phyloP scores from a whole-genome alignment of 75 land plant genomes.

The Azolla pinnata region DNA sequence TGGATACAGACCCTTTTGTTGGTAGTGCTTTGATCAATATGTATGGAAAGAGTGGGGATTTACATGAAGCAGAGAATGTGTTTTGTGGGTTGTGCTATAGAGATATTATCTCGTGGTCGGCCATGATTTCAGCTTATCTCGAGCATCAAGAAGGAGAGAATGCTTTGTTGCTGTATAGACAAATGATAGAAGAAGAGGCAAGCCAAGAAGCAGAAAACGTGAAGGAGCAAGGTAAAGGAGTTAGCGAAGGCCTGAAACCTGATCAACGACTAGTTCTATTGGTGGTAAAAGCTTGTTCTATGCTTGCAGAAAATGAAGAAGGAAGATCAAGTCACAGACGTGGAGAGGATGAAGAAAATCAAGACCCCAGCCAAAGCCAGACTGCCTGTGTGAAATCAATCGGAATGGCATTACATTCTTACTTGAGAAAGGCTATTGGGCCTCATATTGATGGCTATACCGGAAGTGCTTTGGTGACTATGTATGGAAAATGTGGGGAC shows the following conservation, averaged over 20 bases:
- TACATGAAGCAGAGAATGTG: constrained; percentile 1
- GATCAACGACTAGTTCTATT: background rate
- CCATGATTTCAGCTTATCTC: constrained; percentile 9
- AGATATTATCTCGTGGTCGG: constrained; percentile 8
- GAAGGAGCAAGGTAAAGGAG: too few species aligned
- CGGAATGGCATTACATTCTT: too few species aligned
- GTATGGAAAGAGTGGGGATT: constrained; percentile 4
- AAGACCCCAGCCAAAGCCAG: too few species aligned
- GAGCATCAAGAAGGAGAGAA: background rate
- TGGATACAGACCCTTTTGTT: background rate
- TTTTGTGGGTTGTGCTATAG: background rate
- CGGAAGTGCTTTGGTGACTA: background rate
- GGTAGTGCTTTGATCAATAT: background rate
- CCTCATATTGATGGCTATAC: too few species aligned
- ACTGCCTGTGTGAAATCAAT: too few species aligned
- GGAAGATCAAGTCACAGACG: too few species aligned
- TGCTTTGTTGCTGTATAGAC: constrained; percentile 6
- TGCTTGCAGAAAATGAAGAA: constrained; percentile 1
- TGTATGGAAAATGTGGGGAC: background rate
- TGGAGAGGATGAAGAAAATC: too few species aligned
- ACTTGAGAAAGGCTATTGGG: too few species aligned
- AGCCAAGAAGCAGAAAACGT: background rate
- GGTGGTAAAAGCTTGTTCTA: background rate
- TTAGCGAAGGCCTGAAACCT: too few species aligned
- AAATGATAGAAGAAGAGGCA: constrained; percentile 10